These are phyloP conservation scores for Fusarium sp. DNA, from an alignment of 2,329 filamentous ascomycete genomes.

Conservation along the genomic window DNA sequence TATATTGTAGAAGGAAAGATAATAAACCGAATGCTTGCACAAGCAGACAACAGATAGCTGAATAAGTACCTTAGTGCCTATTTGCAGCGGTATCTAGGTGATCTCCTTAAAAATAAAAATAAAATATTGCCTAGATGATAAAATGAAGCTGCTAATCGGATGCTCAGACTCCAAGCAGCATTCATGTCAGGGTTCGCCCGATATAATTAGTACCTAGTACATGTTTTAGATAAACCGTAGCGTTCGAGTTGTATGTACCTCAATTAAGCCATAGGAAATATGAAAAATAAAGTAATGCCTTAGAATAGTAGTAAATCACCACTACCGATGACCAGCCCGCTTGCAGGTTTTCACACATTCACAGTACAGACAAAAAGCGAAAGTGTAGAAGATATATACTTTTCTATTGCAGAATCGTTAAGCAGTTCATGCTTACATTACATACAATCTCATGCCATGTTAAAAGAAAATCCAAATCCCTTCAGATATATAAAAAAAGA, in stretches of 20 bases:
- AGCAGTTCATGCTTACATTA: conserved; percentile 44
- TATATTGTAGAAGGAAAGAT: background rate
- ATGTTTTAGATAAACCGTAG: too few species aligned
- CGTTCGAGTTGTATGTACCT: too few species aligned
- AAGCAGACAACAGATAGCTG: background rate
- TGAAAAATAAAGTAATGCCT: background rate
- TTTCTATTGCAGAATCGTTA: conserved; percentile 47
- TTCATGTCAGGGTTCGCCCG: background rate
- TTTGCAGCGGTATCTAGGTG: background rate
- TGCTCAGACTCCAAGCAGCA: background rate
- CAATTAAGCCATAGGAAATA: background rate
- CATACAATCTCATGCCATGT: conserved; percentile 44
- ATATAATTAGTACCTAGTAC: background rate
- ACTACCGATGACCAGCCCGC: background rate
- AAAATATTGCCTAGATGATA: background rate
- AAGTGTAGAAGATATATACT: conserved; percentile 37
- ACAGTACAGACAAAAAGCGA: background rate
- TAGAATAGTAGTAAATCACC: background rate
- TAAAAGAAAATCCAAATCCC: conserved; percentile 30
- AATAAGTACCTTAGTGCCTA: background rate
- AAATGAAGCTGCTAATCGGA: background rate
- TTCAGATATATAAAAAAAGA: conserved; percentile 35
- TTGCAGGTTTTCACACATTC: background rate
- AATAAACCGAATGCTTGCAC: background rate
- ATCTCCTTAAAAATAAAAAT: background rate